Conservation (phyloP, 2,329 filamentous ascomycete genomes). For the Dichotomopilus funicola region DNA sequence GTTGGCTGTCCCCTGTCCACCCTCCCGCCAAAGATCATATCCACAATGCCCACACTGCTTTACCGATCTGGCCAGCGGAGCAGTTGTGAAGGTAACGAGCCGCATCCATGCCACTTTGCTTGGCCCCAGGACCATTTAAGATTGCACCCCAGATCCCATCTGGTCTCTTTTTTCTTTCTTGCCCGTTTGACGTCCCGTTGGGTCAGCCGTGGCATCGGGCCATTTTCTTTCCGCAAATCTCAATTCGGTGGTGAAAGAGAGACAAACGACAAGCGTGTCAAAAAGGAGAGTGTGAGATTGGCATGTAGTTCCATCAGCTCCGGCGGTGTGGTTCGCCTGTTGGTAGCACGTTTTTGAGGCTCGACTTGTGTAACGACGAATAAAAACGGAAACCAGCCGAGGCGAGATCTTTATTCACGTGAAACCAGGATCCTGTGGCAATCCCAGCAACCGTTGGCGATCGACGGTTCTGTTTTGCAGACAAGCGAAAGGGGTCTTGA, state of each 20-base stretch:
- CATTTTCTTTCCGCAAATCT: too few species aligned
- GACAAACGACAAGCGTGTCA: too few species aligned
- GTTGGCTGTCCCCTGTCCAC: constrained; percentile 1
- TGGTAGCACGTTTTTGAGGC: background rate
- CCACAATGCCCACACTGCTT: background rate
- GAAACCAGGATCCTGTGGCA: background rate
- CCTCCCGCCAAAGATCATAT: background rate
- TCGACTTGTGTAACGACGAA: background rate
- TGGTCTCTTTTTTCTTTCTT: background rate
- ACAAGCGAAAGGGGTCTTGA: background rate
- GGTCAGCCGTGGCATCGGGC: too few species aligned
- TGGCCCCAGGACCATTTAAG: constrained; percentile 5
- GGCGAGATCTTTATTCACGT: background rate
- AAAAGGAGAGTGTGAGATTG: too few species aligned
- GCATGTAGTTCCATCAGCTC: too few species aligned
- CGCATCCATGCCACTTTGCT: constrained; percentile 9
- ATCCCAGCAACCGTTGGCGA: background rate
- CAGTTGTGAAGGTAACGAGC: constrained; percentile 6
- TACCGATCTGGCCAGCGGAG: background rate
- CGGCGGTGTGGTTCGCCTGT: too few species aligned
- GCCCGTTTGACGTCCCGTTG: background rate
- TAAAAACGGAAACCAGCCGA: background rate
- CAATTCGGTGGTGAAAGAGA: too few species aligned
- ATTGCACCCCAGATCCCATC: constrained; percentile 9
- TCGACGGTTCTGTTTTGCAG: background rate